Evolutionary conservation across 2,329 filamentous ascomycete species (phyloP), one percentile per base, ranked within the genome.

Genomic region (Pseudogymnoascus sp.): DNA sequence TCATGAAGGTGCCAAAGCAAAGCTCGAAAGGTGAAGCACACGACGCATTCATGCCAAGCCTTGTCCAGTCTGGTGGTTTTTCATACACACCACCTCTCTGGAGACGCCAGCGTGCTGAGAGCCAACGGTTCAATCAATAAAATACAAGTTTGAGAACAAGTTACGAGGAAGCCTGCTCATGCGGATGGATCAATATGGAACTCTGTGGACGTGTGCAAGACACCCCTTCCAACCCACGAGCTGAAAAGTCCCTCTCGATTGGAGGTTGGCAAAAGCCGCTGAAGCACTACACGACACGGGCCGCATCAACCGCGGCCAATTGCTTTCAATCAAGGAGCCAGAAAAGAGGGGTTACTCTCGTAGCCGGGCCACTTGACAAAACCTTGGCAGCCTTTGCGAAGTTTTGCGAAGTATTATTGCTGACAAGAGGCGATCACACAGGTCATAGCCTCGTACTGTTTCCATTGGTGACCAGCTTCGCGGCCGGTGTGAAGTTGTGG

Each of bases 281-380:
- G 47, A 33, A 53, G 47, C 25, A 53, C 25, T 33, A 18, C 15
- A 18, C 5, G 47, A 53, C 25, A 53, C 15, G 28, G 47, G 47
- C 47, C 47, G 47, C 47, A 33, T 33, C 28, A 33, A 53, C 47
- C 47, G 47, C 47, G 47, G 25, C 47, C 47, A 53, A 53, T 53
- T 53, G 47, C 47, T 33, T 20, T 53, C 47, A 33, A 53, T 18
- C 47, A 33, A 18, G 47, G 28, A 18, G 9, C n/a, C 7, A 53
- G 25, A 33, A 50, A 53, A 33, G 47, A 53, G 47, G 47, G 47
- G 43, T 22, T 30, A 25, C 22, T 25, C 3, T 25, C 22, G 3
- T 25, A 25, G 18, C 9, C 14, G 12, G 28, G 47, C 47, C 28
- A 53, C 47, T 53, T 33, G n/a, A 33, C 25, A 14, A 28, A 33